These are phyloP conservation scores for Talaromyces sp. DNA, from an alignment of 2,329 filamentous ascomycete species.

Conservation along the genomic window DNA sequence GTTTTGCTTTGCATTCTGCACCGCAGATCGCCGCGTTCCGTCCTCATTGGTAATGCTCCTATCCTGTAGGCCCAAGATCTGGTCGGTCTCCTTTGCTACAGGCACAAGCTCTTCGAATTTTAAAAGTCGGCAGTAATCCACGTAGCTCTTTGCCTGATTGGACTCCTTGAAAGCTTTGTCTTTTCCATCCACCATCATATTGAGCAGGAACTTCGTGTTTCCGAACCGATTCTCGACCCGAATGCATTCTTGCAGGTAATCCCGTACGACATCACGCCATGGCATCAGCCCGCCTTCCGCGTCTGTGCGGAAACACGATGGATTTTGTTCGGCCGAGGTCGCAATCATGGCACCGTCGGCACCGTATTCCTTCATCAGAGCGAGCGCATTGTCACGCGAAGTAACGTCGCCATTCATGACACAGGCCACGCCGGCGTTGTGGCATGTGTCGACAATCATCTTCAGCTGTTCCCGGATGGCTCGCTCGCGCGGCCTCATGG, in stretches of 20 bases:
- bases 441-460: constrained; percentile 78
- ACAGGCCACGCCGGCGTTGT: constrained; percentile 80
- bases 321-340: constrained; percentile 83
- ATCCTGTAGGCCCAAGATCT: constrained; percentile 40
- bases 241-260: constrained; percentile 69
- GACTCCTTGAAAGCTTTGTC: constrained; percentile 58
- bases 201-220: constrained; percentile 89
- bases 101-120: constrained; percentile 60
- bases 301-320: constrained; percentile 72
- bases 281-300: constrained; percentile 64
- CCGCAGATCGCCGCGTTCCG: constrained; percentile 20
- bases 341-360: constrained; percentile 97
- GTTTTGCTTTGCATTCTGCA: constrained; percentile 29
- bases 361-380: constrained; percentile 71
- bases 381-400: constrained; percentile 64
- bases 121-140: constrained; percentile 61
- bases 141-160: constrained; percentile 65
- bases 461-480: constrained; percentile 80
- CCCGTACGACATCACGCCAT: constrained; percentile 72
- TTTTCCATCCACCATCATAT: constrained; percentile 81
- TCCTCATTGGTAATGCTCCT: constrained; percentile 18
- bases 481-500: constrained; percentile 85
- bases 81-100: constrained; percentile 62
- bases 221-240: constrained; percentile 79
- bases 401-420: constrained; percentile 93